A percentile compares a stretch with the other conserved stretches of the same genome.
phyloP scores from a whole-genome alignment of 441 rosid genomes.

The Rhodomyrtus psidioides region DNA sequence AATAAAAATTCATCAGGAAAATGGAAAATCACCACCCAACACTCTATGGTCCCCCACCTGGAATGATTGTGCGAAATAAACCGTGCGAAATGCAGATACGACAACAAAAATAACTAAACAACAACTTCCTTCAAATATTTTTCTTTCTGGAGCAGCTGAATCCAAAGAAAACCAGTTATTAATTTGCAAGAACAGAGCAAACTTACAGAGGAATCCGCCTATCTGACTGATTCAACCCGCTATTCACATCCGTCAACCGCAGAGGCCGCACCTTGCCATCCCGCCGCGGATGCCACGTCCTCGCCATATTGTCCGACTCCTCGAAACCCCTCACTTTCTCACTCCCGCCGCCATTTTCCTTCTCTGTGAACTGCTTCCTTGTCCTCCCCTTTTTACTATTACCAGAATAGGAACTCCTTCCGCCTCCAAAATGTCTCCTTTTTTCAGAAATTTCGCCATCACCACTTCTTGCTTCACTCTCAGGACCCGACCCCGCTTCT shows the following conservation, averaged over 20 bases:
- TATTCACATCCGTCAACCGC: constrained; percentile 47
- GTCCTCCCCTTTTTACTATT: constrained; percentile 57
- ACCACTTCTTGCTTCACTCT: not conserved
- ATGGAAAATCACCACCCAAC: not conserved
- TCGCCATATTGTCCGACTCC: constrained; percentile 24
- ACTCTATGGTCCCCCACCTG: not conserved
- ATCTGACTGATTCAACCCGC: constrained; percentile 41
- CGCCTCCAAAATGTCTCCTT: not conserved
- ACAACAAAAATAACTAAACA: not conserved
- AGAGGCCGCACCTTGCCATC: constrained; percentile 34
- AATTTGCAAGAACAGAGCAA: not conserved
- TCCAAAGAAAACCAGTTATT: not conserved
- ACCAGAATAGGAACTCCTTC: not conserved
- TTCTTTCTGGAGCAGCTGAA: not conserved
- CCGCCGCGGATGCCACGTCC: constrained; percentile 62
- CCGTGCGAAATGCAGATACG: not conserved
- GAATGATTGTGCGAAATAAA: not conserved
- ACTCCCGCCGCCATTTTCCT: constrained; percentile 15
- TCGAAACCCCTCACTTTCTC: constrained; percentile 26
- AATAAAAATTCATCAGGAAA: not conserved
- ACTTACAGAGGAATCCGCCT: constrained; percentile 75
- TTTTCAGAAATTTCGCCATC: not conserved
- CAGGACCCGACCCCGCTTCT: not conserved
- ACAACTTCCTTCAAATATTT: not conserved
- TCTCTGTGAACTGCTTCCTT: constrained; percentile 36